Evolutionary conservation across 352 stramenopile genomes (phyloP), one percentile per base, ranked within the genome.

Genomic region (Blastocystis hominis): DNA sequence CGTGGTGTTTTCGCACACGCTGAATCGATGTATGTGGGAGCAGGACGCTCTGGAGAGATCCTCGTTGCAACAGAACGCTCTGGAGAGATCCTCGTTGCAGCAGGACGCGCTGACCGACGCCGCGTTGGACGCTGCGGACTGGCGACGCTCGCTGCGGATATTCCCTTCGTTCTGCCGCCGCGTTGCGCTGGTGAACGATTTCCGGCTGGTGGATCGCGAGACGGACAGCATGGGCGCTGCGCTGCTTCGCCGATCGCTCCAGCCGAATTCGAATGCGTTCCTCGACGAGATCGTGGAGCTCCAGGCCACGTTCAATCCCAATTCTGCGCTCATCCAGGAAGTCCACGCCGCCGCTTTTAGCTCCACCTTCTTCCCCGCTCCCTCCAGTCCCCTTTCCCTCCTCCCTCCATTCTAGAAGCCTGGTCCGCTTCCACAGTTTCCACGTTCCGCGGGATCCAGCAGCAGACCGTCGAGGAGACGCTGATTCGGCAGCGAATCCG

Each of bases 51-150:
- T n/a, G n/a, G n/a, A n/a, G n/a, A n/a, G n/a, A n/a, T n/a, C n/a
- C n/a, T n/a, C n/a, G n/a, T n/a, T n/a, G n/a, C n/a, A n/a, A n/a
- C n/a, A n/a, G n/a, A n/a, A n/a, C n/a, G n/a, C n/a, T n/a, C n/a
- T n/a, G n/a, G n/a, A n/a, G n/a, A n/a, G n/a, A n/a, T 40, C 20
- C 34, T 40, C 20, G 6, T n/a, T n/a, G n/a, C n/a, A n/a, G n/a
- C n/a, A n/a, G n/a, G n/a, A n/a, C n/a, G 38, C 10, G 72, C 55
- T 80, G 13, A 70, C 70, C 30, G 34, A 80, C 55, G 70, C 72
- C 13, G 70, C 50, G 40, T n/a, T 80, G 13, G 70, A 80, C 7
- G 55, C 15, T 34, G 7, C 13, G 9, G 70, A 80, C 40, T 80
- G 70, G 70, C 15, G 50, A 61, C 50, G 40, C 7, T 20, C 24